Conservation (phyloP, 305 asterid genomes). For the Fraxinus baroniana region DNA sequence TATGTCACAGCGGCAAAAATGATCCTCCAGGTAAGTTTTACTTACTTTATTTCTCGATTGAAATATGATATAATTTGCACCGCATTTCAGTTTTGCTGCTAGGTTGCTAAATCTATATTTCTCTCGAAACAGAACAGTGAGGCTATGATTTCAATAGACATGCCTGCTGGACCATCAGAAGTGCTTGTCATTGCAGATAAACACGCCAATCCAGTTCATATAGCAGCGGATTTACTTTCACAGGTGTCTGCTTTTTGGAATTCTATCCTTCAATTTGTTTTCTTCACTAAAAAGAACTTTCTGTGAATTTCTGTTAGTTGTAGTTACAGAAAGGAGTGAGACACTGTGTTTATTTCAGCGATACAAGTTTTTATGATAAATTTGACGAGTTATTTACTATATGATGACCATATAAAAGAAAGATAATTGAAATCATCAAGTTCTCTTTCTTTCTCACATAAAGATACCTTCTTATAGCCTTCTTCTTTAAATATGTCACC, state of each 20-base stretch:
- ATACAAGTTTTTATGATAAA: background rate
- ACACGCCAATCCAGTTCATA: constrained; percentile 79
- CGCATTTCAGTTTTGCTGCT: constrained; percentile 12
- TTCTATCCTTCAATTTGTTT: constrained; percentile 8
- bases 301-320: background rate
- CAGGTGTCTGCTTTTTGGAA: constrained; percentile 52
- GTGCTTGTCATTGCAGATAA: constrained; percentile 95
- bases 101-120: constrained; percentile 34
- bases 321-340: background rate
- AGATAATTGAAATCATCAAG: constrained; percentile 9
- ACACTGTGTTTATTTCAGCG: background rate
- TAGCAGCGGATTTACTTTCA: constrained; percentile 95
- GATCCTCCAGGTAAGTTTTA: constrained; percentile 78
- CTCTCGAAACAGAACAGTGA: constrained; percentile 78
- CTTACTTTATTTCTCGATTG: background rate
- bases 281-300: background rate
- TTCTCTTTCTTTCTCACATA: background rate
- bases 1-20: constrained; percentile 98
- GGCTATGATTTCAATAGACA: constrained; percentile 97
- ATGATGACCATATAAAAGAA: background rate
- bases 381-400: background rate
- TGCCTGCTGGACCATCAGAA: constrained; percentile 99
- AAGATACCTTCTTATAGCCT: background rate
- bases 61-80: background rate
- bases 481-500: background rate